Base-by-base conservation (phyloP, 2,329 filamentous ascomycete genomes). In the Exophiala oligosperma region DNA sequence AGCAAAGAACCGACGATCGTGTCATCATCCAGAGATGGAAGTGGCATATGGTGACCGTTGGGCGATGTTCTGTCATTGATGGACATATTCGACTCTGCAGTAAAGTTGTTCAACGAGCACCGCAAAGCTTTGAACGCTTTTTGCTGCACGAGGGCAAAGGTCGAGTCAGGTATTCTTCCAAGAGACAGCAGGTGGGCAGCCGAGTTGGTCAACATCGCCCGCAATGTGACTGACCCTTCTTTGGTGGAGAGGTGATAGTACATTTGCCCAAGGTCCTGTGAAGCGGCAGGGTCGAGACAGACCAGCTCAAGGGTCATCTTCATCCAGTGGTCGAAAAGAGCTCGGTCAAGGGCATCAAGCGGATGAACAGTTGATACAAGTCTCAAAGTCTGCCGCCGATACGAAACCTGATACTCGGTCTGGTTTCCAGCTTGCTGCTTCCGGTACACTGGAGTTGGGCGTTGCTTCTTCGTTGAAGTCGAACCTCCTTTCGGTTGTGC, bases 261-360 rank as follows among this genome's bases (percentile, higher is more conserved):
- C 49, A 52, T 52, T 17, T 9, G 14, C 4, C 35, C n/a, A 40
- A 52, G 24, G 9, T 52, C 29, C 17, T 40, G 26, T 21, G 26
- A 38, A n/a, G 49, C n/a, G n/a, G 49, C 49, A 9, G 49, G 49
- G 17, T 52, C 49, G n/a, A 52, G 49, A 29, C 49, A 52, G 17
- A 41, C 49, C 26, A 38, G 32, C 14, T 37, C n/a, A 28, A 52
- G 11, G 28, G 49, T 52, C 32, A 52, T 41, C 26, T 17, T 40
- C 49, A 41, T 52, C 49, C 49, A 52, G 26, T 52, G 49, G 17
- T 52, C 49, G 35, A 52, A 41, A 6, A 52, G 17, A n/a, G 14
- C 3, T 41, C 49, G 14, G 29, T 52, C 49, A 24, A 49, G 47
- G 3, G 21, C n/a, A 26, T 49, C 28, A 23, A 29, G 21, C 38